Evolutionary conservation across 163 green algal species (phyloP), one percentile per base, ranked within the genome.

Genomic region (Smithsoniella earleae): DNA sequence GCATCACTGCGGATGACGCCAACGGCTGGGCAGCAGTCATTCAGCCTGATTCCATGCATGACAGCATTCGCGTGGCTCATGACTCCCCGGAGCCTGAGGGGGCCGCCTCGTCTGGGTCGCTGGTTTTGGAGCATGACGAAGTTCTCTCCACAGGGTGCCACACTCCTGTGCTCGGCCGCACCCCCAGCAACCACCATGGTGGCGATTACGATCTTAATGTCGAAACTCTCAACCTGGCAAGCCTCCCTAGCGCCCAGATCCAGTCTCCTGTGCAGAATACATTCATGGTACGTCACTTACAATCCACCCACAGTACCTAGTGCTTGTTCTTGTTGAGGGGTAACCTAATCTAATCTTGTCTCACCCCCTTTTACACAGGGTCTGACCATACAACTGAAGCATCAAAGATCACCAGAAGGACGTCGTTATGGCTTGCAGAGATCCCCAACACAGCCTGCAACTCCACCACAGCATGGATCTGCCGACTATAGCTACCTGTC

Each of bases 91-190:
- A 30, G 4, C 20, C 58, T 16, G 58, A 33, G 10, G n/a, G 25
- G 3, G 27, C 18, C 27, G 25, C 3, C 27, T 22, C 40, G 10
- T 22, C 40, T 13, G 40, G 13, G 10, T 10, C 13, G 40, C 40
- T 49, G 10, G 40, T 13, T 10, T 13, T 49, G 40, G 40, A 49
- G 10, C 10, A 10, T 49, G 58, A 69, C 4, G 58, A 69, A 5
- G 34, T 36, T 8, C 58, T 69, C 30, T 69, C 58, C 25, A 69
- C 58, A 36, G 58, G 58, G n/a, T 69, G 58, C 58, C 40, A 31
- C 58, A 69, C 58, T 25, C 58, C 58, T 1, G 58, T 69, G n/a
- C n/a, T 34, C 6, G 25, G 58, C 5, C 1, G 25, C 6, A 13
- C 40, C 40, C 40, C 40, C 13, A n/a, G n/a, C n/a, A n/a, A n/a